A percentile compares a stretch with the other conserved stretches of the same genome.
Conservation (phyloP, 495 filamentous ascomycete species). For the Xylaria longipes region DNA sequence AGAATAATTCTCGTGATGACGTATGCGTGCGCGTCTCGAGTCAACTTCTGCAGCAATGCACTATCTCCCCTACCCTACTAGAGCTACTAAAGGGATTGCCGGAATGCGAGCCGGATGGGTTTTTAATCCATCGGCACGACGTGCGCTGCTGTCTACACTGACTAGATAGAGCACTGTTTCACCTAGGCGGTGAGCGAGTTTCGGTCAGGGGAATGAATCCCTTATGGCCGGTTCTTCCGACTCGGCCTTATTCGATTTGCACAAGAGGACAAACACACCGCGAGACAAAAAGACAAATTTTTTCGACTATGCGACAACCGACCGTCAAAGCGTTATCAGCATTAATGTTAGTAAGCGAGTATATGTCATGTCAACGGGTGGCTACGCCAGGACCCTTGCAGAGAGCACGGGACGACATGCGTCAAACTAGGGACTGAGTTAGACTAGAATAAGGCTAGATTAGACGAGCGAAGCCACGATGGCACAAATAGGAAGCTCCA, state of each 20-base stretch:
- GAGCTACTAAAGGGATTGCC: constrained; percentile 15
- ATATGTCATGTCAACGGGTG: constrained; percentile 11
- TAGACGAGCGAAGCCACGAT: constrained; percentile 8
- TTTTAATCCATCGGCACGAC: constrained; percentile 18
- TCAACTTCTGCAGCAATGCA: constrained; percentile 9
- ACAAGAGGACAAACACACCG: background rate
- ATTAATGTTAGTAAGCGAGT: constrained; percentile 12
- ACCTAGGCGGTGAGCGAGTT: constrained; percentile 25
- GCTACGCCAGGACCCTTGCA: background rate
- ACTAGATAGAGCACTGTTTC: constrained; percentile 16
- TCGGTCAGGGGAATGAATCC: constrained; percentile 25
- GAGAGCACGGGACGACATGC: constrained; percentile 9
- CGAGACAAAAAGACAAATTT: background rate
- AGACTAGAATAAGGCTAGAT: constrained; percentile 19
- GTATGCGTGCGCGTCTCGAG: constrained; percentile 13
- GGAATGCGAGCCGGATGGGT: constrained; percentile 20
- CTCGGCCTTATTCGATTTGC: constrained; percentile 16
- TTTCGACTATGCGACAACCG: background rate
- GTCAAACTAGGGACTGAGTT: constrained; percentile 2
- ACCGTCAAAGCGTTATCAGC: constrained; percentile 16
- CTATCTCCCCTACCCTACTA: background rate
- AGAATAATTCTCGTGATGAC: constrained; percentile 20
- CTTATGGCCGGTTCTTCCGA: constrained; percentile 17
- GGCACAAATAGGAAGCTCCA: constrained; percentile 19
- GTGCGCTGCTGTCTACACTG: constrained; percentile 17